phyloP scores from a whole-genome alignment of 495 filamentous ascomycete genomes.

The Mytilinidion resinicola region DNA sequence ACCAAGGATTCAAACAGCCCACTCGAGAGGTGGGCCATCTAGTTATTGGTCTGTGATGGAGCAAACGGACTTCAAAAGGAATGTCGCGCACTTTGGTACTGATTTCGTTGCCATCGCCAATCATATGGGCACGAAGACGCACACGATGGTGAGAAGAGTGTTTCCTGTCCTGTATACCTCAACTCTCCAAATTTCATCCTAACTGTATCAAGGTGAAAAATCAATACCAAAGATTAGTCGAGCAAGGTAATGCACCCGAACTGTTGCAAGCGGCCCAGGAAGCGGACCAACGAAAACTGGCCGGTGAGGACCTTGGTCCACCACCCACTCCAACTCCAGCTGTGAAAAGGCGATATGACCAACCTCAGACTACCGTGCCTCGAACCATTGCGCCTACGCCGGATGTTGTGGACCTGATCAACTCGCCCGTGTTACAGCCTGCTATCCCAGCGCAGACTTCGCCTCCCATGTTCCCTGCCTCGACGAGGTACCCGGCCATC shows the following conservation, averaged over 20 bases:
- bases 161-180: neutral
- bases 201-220: constrained; percentile 69
- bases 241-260: constrained; percentile 55
- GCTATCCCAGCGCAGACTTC: constrained; percentile 22
- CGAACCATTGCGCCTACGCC: constrained; percentile 56
- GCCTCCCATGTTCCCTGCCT: constrained; percentile 23
- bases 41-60: constrained; percentile 99
- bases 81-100: constrained; percentile 78
- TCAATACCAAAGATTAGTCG: constrained; percentile 73
- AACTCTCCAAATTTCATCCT: constrained; percentile 8
- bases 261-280: constrained; percentile 62
- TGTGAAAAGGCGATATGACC: constrained; percentile 55
- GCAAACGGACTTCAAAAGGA: constrained; percentile 68
- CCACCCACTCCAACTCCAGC: constrained; percentile 56
- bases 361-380: constrained; percentile 50
- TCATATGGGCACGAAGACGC: constrained; percentile 86
- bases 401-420: constrained; percentile 50
- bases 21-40: constrained; percentile 48
- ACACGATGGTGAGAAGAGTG: constrained; percentile 71
- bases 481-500: constrained; percentile 14
- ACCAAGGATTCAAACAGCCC: constrained; percentile 7
- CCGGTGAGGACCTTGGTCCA: constrained; percentile 65
- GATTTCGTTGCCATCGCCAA: constrained; percentile 80
- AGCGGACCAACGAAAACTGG: constrained; percentile 61
- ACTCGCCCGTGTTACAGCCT: constrained; percentile 28